Base-by-base conservation (phyloP, 1,284 basidiomycete genomes). In the Moesziomyces sp. region DNA sequence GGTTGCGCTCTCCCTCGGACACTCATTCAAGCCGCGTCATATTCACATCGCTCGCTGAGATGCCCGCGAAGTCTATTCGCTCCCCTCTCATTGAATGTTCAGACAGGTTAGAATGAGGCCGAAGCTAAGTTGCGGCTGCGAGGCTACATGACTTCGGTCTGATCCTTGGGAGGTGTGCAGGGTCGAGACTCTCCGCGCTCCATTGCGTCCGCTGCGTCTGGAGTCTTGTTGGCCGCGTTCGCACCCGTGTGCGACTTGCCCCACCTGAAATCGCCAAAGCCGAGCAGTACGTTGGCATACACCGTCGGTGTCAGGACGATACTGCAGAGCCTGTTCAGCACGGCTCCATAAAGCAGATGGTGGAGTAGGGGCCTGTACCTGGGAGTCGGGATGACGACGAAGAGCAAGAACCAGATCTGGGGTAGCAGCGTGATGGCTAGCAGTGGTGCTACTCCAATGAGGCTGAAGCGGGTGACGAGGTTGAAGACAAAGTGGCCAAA, bases 401-500 rank as follows among this genome's bases (percentile, higher is more conserved):
- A 62, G 9, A 58, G 40, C 42, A 68, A 26, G 38, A 68, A 68
- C 55, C 65, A 68, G 51, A 68, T 62, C 38, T 68, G 65, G 13
- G 65, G 65, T 24, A 68, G 19, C 47, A 68, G 18, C 35, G 65
- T 62, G 28, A 68, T 57, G 13, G 59, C 58, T 35, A 68, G 24
- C 45, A 69, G 21, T 2, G 66, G 66, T 13, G 52, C 56, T 3
- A 69, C 45, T 8, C 46, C 60, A 23, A 69, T 18, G 4, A 63
- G 14, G 45, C 28, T 51, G 30, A 69, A 69, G 38, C 58, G 58
- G 24, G 55, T 58, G 23, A 58, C 52, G 1, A 63, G 35, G 34
- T 62, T 69, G 48, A 23, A 69, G 21, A 63, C 52, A 19, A 69
- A 69, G 40, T 69, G 66, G 8, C 23, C 55, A 40, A 69, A 59